Evolutionary conservation across 257 asterid species (phyloP).

Genomic region (Rhazya stricta): DNA sequence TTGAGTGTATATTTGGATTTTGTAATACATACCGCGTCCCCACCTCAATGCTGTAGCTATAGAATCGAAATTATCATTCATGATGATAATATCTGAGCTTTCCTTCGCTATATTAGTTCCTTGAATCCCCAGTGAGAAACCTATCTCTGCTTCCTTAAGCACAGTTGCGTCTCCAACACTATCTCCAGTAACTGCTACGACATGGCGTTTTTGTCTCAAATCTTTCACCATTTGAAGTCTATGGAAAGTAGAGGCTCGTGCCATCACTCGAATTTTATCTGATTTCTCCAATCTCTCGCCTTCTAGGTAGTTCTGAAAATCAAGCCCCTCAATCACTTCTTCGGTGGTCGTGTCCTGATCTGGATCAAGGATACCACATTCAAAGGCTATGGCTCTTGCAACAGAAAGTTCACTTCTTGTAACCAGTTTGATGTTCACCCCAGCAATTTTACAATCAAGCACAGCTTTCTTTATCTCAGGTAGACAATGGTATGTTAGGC

Average conservation of each 20-base stretch:
- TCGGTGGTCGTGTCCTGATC: constrained; percentile 15
- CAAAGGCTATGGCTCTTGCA: constrained; percentile 59
- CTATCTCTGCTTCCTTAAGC: constrained; percentile 57
- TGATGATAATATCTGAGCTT: constrained; percentile 61
- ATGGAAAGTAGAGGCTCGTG: constrained; percentile 57
- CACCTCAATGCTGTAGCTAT: constrained; percentile 54
- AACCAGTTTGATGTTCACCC: constrained; percentile 53
- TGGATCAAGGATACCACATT: constrained; percentile 53
- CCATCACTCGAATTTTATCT: constrained; percentile 50
- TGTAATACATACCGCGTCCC: constrained; percentile 65
- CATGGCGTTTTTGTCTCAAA: constrained; percentile 56
- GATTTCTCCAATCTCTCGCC: constrained; percentile 36
- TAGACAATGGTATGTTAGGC: constrained; percentile 36
- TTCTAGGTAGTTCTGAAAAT: constrained; percentile 35
- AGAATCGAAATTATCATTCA: constrained; percentile 57
- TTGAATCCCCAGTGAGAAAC: constrained; percentile 59
- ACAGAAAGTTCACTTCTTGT: constrained; percentile 57
- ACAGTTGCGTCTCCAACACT: constrained; percentile 56
- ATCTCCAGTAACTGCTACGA: constrained; percentile 69
- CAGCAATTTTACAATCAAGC: constrained; percentile 44
- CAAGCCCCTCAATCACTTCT: constrained; percentile 49
- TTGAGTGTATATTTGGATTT: constrained; percentile 67
- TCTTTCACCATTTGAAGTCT: constrained; percentile 47
- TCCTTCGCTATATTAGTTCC: constrained; percentile 62
- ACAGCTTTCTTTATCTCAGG: constrained; percentile 48